These are phyloP conservation scores for Angophora floribunda DNA, from an alignment of 345 rosid species.

Conservation along the genomic window DNA sequence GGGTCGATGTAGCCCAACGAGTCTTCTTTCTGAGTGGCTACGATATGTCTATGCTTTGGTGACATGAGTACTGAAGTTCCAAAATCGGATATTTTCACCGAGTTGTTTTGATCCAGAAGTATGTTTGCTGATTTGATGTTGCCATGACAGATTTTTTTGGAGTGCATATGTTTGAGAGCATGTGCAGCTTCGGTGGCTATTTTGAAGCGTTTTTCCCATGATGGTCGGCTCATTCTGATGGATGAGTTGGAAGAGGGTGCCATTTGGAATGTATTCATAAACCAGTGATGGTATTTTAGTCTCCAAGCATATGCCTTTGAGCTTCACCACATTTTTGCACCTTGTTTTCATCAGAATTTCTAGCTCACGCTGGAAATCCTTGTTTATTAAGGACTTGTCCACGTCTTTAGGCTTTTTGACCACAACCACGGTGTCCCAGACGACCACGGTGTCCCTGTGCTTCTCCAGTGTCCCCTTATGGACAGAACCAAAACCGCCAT, in stretches of 20 bases:
- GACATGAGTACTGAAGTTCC: not conserved
- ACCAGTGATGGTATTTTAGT: not conserved
- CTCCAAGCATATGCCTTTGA: not conserved
- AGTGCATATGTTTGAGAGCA: not conserved
- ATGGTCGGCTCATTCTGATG: not conserved
- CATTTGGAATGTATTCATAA: not conserved
- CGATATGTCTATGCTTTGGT: not conserved
- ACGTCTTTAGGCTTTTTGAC: not conserved
- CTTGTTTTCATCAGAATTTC: not conserved
- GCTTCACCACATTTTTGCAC: not conserved
- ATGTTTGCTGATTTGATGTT: not conserved
- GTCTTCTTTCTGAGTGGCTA: not conserved
- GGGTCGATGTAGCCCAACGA: not conserved
- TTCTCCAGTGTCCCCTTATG: not conserved
- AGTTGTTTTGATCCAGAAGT: not conserved
- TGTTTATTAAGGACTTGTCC: not conserved
- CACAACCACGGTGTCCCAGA: not conserved
- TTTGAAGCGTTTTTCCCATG: not conserved
- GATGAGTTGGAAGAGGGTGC: not conserved
- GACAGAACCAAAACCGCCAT: not conserved
- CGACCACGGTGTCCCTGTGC: too few species aligned
- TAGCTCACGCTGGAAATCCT: not conserved
- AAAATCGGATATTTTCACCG: not conserved
- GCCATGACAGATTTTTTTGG: not conserved
- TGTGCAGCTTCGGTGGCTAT: not conserved